Conservation (phyloP, 768 basidiomycete species). For the Pleurotus tuber-regium region DNA sequence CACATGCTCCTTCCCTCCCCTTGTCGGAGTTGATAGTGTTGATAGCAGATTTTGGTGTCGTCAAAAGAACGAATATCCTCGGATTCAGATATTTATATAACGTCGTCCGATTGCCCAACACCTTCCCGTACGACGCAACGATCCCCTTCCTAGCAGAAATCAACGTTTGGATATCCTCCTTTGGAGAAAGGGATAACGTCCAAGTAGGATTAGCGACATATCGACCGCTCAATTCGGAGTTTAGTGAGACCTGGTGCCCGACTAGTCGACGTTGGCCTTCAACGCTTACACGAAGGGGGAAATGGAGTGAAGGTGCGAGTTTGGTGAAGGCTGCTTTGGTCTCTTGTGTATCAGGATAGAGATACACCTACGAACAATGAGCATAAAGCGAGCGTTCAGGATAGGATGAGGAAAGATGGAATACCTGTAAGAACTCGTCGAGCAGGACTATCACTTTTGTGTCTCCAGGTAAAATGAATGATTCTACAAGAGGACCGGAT, state of each 20-base stretch:
- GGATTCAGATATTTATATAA: constrained; percentile 95
- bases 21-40: no score
- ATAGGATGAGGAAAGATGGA: not conserved
- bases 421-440: constrained; percentile 76
- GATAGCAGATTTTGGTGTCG: constrained; percentile 29
- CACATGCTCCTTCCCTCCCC: no score
- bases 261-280: constrained; percentile 44
- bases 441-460: constrained; percentile 60
- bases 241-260: constrained; percentile 53
- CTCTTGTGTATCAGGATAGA: constrained; percentile 61
- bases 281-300: constrained; percentile 49
- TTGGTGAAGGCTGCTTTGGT: constrained; percentile 42
- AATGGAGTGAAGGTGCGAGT: constrained; percentile 44
- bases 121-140: constrained; percentile 78
- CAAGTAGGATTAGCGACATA: constrained; percentile 63
- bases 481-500: constrained; percentile 56
- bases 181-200: constrained; percentile 53
- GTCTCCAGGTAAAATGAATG: constrained; percentile 47
- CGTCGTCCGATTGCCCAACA: constrained; percentile 83
- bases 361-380: constrained; percentile 44
- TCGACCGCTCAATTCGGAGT: constrained; percentile 38
- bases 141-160: constrained; percentile 47
- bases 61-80: constrained; percentile 66
- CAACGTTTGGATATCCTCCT: constrained; percentile 56
- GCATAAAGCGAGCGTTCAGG: no score